Percentiles rank a stretch among this genome's conserved stretches.
Evolutionary conservation across 768 basidiomycete species (phyloP).

Genomic region (Psilocybe cubensis): DNA sequence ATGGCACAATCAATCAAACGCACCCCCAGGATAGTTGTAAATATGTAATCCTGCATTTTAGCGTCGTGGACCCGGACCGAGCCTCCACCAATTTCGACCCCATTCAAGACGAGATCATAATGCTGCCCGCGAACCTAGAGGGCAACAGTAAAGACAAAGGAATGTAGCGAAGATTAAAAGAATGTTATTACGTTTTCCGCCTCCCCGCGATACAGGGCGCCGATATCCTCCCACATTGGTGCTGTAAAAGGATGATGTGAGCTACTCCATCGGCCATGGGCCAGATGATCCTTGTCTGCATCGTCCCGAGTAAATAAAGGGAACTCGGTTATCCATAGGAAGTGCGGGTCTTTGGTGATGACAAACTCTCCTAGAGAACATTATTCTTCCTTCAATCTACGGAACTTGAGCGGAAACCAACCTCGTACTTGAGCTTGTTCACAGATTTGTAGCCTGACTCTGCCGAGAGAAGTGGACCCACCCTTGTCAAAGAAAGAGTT

Average conservation of each 20-base stretch:
- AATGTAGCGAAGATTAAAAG: background rate
- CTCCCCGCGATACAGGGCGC: constrained; percentile 72
- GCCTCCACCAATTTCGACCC: constrained; percentile 92
- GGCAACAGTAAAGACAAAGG: background rate
- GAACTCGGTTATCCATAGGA: constrained; percentile 96
- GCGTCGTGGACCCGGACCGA: constrained; percentile 93
- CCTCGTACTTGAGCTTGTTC: constrained; percentile 70
- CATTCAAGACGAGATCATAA: constrained; percentile 94
- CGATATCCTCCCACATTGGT: constrained; percentile 89
- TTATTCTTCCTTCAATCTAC: constrained; percentile 5
- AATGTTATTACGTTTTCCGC: constrained; percentile 45
- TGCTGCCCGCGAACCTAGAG: constrained; percentile 89
- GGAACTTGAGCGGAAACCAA: constrained; percentile 32
- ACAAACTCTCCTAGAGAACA: constrained; percentile 53
- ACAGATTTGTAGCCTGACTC: constrained; percentile 64
- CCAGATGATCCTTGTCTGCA: constrained; percentile 84
- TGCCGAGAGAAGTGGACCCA: constrained; percentile 83
- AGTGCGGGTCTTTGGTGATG: constrained; percentile 67
- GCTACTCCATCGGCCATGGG: constrained; percentile 88
- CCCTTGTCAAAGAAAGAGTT: constrained; percentile 54
- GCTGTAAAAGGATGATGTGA: constrained; percentile 98
- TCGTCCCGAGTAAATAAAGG: constrained; percentile 89
- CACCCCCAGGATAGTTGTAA: constrained; percentile 79
- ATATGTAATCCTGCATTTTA: constrained; percentile 82
- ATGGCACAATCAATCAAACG: constrained; percentile 7